A percentile compares a stretch with the other conserved stretches of the same genome.
phyloP scores from a whole-genome alignment of 2,329 filamentous ascomycete species.

The Colletotrichum karsti region DNA sequence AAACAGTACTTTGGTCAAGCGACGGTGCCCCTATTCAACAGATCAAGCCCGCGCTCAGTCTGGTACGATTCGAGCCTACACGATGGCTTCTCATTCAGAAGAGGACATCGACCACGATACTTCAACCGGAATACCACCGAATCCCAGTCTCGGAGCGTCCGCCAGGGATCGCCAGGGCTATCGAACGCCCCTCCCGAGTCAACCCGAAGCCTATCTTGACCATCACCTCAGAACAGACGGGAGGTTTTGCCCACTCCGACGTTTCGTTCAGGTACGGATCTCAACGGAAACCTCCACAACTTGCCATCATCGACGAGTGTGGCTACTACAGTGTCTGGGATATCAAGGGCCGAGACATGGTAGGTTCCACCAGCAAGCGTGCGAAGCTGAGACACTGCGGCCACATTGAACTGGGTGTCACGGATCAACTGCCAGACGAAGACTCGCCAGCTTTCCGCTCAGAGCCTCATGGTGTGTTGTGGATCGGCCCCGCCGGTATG shows the following conservation, averaged over 20 bases:
- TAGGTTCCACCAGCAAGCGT: conserved; percentile 42
- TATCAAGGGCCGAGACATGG: conserved; percentile 48
- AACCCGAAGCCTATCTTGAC: conserved; percentile 62
- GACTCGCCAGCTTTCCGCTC: conserved; percentile 36
- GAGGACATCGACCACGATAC: conserved; percentile 57
- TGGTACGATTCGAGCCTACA: conserved; percentile 44
- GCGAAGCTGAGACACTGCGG: conserved; percentile 49
- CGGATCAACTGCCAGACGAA: conserved; percentile 41
- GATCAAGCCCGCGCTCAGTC: conserved; percentile 57
- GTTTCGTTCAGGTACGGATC: conserved; percentile 68
- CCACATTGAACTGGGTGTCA: conserved; percentile 50
- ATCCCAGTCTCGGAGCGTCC: conserved; percentile 39
- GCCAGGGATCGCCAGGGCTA: conserved; percentile 19
- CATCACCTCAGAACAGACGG: conserved; percentile 61
- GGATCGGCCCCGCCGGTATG: conserved; percentile 43
- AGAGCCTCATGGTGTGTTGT: conserved; percentile 52
- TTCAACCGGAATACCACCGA: conserved; percentile 59
- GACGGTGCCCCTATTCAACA: conserved; percentile 58
- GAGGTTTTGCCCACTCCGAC: conserved; percentile 66
- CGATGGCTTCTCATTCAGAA: conserved; percentile 66
- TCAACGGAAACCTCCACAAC: conserved; percentile 60
- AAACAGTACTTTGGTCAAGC: conserved; percentile 61
- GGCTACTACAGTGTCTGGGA: conserved; percentile 77
- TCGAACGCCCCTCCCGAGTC: conserved; percentile 57
- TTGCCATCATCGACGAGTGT: conserved; percentile 71